phyloP scores from a whole-genome alignment of 257 asterid species.

The Phtheirospermum japonicum region DNA sequence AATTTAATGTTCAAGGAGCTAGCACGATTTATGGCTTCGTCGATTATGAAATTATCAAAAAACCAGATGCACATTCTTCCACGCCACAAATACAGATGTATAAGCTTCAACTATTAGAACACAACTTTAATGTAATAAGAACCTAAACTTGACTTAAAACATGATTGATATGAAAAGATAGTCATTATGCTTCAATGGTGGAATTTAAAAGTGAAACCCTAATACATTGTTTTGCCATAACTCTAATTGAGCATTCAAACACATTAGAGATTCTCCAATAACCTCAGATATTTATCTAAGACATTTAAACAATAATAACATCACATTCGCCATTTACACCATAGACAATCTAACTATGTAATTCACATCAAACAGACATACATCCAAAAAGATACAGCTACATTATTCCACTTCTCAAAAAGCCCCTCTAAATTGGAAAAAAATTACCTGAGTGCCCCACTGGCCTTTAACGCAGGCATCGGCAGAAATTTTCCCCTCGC shows the following conservation, averaged over 20 bases:
- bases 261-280: too few relatives aligned
- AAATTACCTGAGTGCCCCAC: conserved; percentile 88
- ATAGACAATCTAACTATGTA: too few relatives aligned
- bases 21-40: background rate
- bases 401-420: background rate
- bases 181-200: background rate
- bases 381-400: background rate
- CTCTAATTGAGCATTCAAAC: too few relatives aligned
- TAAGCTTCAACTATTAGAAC: background rate
- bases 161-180: background rate
- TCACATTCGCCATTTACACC: too few relatives aligned
- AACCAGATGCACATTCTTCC: background rate
- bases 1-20: background rate
- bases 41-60: background rate
- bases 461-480: conserved; percentile 86
- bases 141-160: background rate
- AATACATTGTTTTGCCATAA: too few relatives aligned
- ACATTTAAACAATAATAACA: background rate
- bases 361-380: background rate
- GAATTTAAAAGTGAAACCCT: background rate
- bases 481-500: conserved; percentile 66
- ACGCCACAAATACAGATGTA: background rate
- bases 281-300: too few relatives aligned
- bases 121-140: background rate
- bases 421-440: background rate